These are phyloP conservation scores for Harringtonia lauricola DNA, from an alignment of 2,329 filamentous ascomycete genomes.

Conservation along the genomic window DNA sequence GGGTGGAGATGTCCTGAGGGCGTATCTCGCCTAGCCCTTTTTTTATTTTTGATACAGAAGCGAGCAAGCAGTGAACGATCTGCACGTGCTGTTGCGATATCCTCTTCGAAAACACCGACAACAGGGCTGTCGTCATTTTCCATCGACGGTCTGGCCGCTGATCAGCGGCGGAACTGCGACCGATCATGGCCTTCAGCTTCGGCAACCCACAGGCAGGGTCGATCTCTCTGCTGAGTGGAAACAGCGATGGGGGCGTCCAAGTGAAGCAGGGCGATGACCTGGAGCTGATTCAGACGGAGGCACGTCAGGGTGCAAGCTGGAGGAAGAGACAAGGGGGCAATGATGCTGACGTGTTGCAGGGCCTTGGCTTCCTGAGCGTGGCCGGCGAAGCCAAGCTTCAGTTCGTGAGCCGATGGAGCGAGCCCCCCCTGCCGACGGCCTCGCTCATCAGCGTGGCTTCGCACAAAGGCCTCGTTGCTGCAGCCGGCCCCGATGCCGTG, in stretches of 20 bases:
- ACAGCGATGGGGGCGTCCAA: conserved; percentile 25
- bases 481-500: conserved; percentile 72
- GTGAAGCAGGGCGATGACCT: conserved; percentile 50
- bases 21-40: too few species aligned
- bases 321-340: background rate
- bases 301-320: conserved; percentile 23
- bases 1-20: too few species aligned
- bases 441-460: conserved; percentile 80
- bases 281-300: conserved; percentile 72
- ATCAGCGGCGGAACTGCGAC: background rate
- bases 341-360: conserved; percentile 27
- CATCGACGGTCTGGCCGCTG: background rate
- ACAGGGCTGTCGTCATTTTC: background rate
- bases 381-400: conserved; percentile 74
- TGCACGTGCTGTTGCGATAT: too few species aligned
- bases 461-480: conserved; percentile 69
- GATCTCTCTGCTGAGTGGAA: conserved; percentile 28
- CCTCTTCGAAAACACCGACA: background rate
- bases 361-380: conserved; percentile 70
- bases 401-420: conserved; percentile 68
- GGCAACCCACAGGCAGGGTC: conserved; percentile 32
- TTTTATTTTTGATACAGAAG: too few species aligned
- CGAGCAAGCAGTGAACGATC: too few species aligned
- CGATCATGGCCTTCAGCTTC: conserved; percentile 54
- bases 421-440: conserved; percentile 62